phyloP scores from a whole-genome alignment of 805 yeast genomes.

The Suhomyces vadensis region DNA sequence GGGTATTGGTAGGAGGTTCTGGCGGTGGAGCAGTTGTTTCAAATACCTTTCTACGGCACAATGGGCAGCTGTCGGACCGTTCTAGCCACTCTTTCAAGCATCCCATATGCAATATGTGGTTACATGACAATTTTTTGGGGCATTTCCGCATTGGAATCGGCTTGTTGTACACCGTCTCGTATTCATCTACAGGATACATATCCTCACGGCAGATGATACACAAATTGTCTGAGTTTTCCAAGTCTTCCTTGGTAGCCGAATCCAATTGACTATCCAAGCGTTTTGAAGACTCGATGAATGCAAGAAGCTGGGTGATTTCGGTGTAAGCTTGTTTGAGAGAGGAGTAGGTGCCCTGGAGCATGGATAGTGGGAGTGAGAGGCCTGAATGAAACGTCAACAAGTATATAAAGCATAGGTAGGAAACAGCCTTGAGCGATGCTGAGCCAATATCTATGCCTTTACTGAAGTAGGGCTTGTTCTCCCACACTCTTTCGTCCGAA shows the following conservation, averaged over 20 bases:
- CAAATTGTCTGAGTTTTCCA: conserved; percentile 55
- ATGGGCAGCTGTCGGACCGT: conserved; percentile 89
- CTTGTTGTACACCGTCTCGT: conserved; percentile 24
- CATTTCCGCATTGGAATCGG: conserved; percentile 37
- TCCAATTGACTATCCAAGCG: conserved; percentile 63
- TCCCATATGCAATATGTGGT: conserved; percentile 85
- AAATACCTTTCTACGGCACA: conserved; percentile 74
- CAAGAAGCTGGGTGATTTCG: conserved; percentile 45
- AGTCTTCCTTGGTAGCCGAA: conserved; percentile 62
- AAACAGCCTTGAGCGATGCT: conserved; percentile 37
- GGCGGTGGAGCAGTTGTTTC: conserved; percentile 6
- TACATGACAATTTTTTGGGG: conserved; percentile 81
- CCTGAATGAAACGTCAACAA: conserved; percentile 34
- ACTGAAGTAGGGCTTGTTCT: conserved; percentile 59
- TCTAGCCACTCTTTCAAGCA: conserved; percentile 93
- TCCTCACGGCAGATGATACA: conserved; percentile 94
- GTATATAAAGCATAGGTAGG: conserved; percentile 35
- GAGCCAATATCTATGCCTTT: conserved; percentile 58
- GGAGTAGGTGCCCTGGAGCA: conserved; percentile 47
- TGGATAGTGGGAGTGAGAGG: conserved; percentile 35
- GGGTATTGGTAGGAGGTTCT: neutral
- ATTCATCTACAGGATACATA: conserved; percentile 53
- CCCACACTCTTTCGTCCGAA: conserved; percentile 70
- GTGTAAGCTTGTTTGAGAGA: conserved; percentile 30
- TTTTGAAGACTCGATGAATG: conserved; percentile 55